Evolutionary conservation across 495 filamentous ascomycete species (phyloP).

Genomic region (Hyaloscypha variabilis): DNA sequence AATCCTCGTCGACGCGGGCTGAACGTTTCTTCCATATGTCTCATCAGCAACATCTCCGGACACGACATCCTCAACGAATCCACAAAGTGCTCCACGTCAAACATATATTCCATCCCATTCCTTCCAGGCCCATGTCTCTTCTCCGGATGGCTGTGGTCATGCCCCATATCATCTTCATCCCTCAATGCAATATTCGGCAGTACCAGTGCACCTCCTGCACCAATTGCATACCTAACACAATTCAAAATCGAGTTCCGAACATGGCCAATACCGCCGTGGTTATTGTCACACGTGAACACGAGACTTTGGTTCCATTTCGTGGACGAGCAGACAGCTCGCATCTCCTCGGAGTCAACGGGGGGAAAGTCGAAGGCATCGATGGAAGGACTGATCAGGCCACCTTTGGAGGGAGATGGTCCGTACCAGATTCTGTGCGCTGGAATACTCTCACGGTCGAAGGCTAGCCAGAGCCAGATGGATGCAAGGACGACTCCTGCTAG

Average conservation of each 20-base stretch:
- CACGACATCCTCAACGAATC: constrained; percentile 23
- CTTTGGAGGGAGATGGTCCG: background rate
- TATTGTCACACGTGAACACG: constrained; percentile 33
- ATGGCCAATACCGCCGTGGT: constrained; percentile 25
- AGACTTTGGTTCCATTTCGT: constrained; percentile 27
- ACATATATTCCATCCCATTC: constrained; percentile 25
- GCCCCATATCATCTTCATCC: constrained; percentile 16
- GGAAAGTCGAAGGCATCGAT: constrained; percentile 27
- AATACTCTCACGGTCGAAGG: background rate
- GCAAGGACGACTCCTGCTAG: constrained; percentile 14
- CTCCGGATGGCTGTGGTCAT: constrained; percentile 8
- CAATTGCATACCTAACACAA: constrained; percentile 34
- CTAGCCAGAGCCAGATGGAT: constrained; percentile 25
- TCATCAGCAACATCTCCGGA: constrained; percentile 20
- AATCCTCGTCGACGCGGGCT: constrained; percentile 10
- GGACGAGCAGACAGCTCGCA: constrained; percentile 22
- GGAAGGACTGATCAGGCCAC: background rate
- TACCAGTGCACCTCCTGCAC: constrained; percentile 28
- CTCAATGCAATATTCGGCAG: constrained; percentile 27
- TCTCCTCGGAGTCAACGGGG: constrained; percentile 26
- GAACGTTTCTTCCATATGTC: constrained; percentile 15
- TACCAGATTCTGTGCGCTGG: constrained; percentile 2
- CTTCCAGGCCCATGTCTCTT: constrained; percentile 14
- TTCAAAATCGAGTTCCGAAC: constrained; percentile 30
- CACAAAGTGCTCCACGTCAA: constrained; percentile 26